A percentile compares a stretch with the other conserved stretches of the same genome.
phyloP scores from a whole-genome alignment of 768 basidiomycete genomes.

The Chiua virens region DNA sequence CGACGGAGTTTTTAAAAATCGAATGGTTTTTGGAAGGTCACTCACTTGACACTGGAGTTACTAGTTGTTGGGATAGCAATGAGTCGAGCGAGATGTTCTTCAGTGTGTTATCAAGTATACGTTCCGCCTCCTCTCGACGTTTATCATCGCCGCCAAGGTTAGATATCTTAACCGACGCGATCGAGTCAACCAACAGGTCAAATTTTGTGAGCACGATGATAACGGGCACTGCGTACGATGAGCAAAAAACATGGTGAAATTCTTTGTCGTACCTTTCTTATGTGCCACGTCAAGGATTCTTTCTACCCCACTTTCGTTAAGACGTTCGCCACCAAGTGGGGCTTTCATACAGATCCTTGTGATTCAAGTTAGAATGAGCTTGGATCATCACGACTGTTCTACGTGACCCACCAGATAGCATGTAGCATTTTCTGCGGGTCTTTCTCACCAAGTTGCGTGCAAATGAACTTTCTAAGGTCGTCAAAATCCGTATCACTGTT shows the following conservation, averaged over 20 bases:
- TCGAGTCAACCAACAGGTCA: neutral
- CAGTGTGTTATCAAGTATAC: neutral
- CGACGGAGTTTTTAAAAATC: neutral
- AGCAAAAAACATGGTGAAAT: neutral
- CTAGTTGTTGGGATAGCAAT: conserved; percentile 1
- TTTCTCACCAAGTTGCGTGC: neutral
- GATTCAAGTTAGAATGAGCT: neutral
- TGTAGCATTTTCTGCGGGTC: neutral
- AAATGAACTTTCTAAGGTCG: neutral
- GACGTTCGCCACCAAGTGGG: conserved; percentile 4
- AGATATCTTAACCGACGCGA: too few species aligned
- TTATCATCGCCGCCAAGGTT: neutral
- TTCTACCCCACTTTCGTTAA: conserved; percentile 8
- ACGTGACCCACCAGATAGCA: conserved; percentile 1
- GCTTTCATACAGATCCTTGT: conserved; percentile 6
- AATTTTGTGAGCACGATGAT: conserved; percentile 7
- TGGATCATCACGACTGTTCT: neutral
- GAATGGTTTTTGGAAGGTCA: neutral
- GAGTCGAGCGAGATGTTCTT: conserved; percentile 5
- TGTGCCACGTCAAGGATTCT: conserved; percentile 3
- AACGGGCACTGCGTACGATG: neutral
- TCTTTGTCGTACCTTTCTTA: neutral
- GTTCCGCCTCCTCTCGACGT: neutral
- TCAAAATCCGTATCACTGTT: conserved; percentile 10
- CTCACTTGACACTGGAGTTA: conserved; percentile 4